Percentiles rank a stretch among this genome's conserved stretches.
phyloP scores from a whole-genome alignment of 352 stramenopile species.

The Phytophthora agathidicida region DNA sequence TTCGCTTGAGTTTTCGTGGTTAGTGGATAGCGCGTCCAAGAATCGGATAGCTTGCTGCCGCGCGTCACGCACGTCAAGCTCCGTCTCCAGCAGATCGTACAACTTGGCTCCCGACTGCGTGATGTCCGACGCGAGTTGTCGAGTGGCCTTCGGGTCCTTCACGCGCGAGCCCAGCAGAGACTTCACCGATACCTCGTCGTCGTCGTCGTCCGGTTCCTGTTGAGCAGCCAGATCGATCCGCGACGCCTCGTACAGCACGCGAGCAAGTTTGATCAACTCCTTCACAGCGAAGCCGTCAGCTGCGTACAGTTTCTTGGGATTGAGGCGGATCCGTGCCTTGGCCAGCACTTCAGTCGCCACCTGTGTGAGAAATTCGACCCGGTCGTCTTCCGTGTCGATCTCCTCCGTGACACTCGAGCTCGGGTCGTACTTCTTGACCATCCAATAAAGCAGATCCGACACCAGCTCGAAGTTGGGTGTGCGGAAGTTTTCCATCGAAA shows the following conservation, averaged over 20 bases:
- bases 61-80: slow-evolving; percentile 88
- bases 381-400: slow-evolving; percentile 95
- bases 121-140: slow-evolving; percentile 93
- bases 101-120: slow-evolving; percentile 93
- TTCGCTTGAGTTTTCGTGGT: slow-evolving; percentile 83
- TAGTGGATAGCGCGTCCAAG: slow-evolving; percentile 90
- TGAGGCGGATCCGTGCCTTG: slow-evolving; percentile 93
- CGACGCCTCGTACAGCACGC: slow-evolving; percentile 91
- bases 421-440: slow-evolving; percentile 94
- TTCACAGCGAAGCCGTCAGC: slow-evolving; percentile 94
- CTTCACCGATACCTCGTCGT: slow-evolving; percentile 76
- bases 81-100: slow-evolving; percentile 91
- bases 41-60: slow-evolving; percentile 91
- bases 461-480: slow-evolving; percentile 97
- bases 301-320: slow-evolving; percentile 96
- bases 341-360: slow-evolving; percentile 80
- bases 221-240: slow-evolving; percentile 66
- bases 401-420: slow-evolving; percentile 89
- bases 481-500: slow-evolving; percentile 95
- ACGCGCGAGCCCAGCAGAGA: slow-evolving; percentile 76
- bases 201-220: slow-evolving; percentile 63
- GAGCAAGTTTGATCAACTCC: slow-evolving; percentile 95
- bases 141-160: slow-evolving; percentile 91
- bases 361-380: slow-evolving; percentile 94
- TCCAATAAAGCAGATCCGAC: slow-evolving; percentile 96